A percentile compares a stretch with the other conserved stretches of the same genome.
Evolutionary conservation across 1,284 basidiomycete species (phyloP).

Genomic region (Ustilago xerochloae): DNA sequence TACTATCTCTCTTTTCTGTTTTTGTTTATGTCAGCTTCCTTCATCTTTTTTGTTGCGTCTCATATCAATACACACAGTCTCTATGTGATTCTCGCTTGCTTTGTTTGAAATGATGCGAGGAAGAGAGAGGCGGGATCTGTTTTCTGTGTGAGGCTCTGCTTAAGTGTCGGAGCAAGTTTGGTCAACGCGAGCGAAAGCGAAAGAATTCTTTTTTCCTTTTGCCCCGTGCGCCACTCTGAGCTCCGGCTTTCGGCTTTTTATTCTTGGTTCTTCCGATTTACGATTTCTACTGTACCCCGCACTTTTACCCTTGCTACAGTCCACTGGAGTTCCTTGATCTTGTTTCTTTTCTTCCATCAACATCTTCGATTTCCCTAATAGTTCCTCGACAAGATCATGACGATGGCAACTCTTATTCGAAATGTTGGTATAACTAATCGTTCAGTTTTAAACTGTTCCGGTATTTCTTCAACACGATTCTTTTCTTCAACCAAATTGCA

Average conservation of each 20-base stretch:
- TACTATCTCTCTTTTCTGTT: neutral
- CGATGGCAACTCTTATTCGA: neutral
- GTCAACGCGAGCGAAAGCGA: too few species aligned
- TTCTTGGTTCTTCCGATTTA: neutral
- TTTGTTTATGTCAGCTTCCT: neutral
- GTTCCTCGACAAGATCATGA: neutral
- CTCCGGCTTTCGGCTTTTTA: slow-evolving; percentile 1
- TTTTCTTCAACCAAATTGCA: neutral
- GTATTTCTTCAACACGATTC: neutral
- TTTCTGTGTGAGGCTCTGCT: neutral
- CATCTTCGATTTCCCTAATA: neutral
- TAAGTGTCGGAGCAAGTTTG: too few species aligned
- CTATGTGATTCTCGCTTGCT: slow-evolving; percentile 7
- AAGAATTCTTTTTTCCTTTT: neutral
- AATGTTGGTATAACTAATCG: neutral
- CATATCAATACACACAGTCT: slow-evolving; percentile 11
- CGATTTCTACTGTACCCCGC: neutral
- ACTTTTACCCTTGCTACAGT: neutral
- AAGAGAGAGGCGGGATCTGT: neutral
- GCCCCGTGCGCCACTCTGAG: slow-evolving; percentile 4
- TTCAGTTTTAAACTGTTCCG: neutral
- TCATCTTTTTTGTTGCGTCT: neutral
- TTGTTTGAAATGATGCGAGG: neutral
- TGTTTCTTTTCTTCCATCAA: neutral
- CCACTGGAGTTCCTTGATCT: neutral